These are phyloP conservation scores for Serendipita sp. DNA, from an alignment of 768 basidiomycete genomes.

Conservation along the genomic window DNA sequence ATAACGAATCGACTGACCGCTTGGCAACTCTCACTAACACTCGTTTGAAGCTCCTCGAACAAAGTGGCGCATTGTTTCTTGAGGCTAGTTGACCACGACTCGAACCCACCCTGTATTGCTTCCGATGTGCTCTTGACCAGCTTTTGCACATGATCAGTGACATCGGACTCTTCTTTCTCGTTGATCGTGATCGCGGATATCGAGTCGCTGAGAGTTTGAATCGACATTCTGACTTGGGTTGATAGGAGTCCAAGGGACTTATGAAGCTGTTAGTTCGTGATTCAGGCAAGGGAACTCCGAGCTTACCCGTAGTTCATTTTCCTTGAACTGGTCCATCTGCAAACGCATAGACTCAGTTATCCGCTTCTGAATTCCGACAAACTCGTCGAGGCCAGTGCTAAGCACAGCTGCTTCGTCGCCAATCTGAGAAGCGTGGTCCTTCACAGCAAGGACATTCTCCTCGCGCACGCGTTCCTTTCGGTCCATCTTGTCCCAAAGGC, in stretches of 20 bases:
- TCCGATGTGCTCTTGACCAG: conserved; percentile 28
- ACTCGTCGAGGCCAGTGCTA: conserved; percentile 41
- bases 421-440: conserved; percentile 45
- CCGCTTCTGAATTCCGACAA: conserved; percentile 41
- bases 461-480: conserved; percentile 52
- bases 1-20: conserved; percentile 13
- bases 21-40: conserved; percentile 17
- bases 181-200: conserved; percentile 37
- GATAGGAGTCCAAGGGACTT: conserved; percentile 25
- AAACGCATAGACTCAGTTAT: conserved; percentile 36
- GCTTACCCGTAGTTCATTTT: conserved; percentile 36
- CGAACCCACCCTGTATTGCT: conserved; percentile 16
- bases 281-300: conserved; percentile 19
- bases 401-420: conserved; percentile 37
- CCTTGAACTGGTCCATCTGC: conserved; percentile 41
- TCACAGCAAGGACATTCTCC: conserved; percentile 50
- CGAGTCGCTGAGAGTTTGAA: conserved; percentile 36
- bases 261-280: not conserved
- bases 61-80: conserved; percentile 14
- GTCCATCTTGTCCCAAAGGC: conserved; percentile 72
- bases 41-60: conserved; percentile 16
- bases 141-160: conserved; percentile 14
- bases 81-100: conserved; percentile 16
- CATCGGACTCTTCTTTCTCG: conserved; percentile 30
- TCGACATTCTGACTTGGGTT: conserved; percentile 39